phyloP scores from a whole-genome alignment of 23 red algal species.

The Gracilariopsis chorda region DNA sequence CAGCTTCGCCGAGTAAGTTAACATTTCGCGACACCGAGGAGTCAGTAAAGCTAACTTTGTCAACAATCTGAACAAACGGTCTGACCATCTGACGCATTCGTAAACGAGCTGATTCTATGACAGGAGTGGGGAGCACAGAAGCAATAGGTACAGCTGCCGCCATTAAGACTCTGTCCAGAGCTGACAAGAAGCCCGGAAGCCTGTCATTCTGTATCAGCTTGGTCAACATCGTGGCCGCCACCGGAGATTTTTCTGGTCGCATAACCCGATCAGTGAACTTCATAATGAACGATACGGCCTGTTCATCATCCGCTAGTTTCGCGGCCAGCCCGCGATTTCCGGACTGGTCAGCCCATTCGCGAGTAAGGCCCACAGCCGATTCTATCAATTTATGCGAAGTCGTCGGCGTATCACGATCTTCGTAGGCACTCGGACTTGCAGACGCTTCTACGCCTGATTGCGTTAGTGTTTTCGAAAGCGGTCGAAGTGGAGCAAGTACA shows the following conservation, averaged over 20 bases:
- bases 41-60: not conserved
- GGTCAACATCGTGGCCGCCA: slow-evolving; percentile 19
- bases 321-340: not conserved
- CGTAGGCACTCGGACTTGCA: too few relatives aligned
- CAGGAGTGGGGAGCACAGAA: not conserved
- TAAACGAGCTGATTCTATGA: slow-evolving; percentile 17
- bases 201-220: not conserved
- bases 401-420: too few relatives aligned
- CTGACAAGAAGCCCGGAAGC: slow-evolving; percentile 9
- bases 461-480: too few relatives aligned
- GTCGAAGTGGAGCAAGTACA: too few relatives aligned
- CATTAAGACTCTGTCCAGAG: slow-evolving; percentile 19
- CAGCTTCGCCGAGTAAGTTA: slow-evolving; percentile 54
- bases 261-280: slow-evolving; percentile 61
- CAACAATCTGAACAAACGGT: slow-evolving; percentile 34
- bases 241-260: slow-evolving; percentile 27
- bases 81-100: slow-evolving; percentile 41
- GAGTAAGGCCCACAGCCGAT: not conserved
- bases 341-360: not conserved
- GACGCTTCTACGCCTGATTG: too few relatives aligned
- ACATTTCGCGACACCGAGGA: slow-evolving; percentile 29
- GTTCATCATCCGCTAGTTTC: slow-evolving; percentile 11
- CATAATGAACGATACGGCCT: slow-evolving; percentile 50
- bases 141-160: not conserved
- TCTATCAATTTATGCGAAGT: too few relatives aligned